A percentile compares a stretch with the other conserved stretches of the same genome.
phyloP scores from a whole-genome alignment of 2,329 filamentous ascomycete genomes.

The Meredithiella fracta region DNA sequence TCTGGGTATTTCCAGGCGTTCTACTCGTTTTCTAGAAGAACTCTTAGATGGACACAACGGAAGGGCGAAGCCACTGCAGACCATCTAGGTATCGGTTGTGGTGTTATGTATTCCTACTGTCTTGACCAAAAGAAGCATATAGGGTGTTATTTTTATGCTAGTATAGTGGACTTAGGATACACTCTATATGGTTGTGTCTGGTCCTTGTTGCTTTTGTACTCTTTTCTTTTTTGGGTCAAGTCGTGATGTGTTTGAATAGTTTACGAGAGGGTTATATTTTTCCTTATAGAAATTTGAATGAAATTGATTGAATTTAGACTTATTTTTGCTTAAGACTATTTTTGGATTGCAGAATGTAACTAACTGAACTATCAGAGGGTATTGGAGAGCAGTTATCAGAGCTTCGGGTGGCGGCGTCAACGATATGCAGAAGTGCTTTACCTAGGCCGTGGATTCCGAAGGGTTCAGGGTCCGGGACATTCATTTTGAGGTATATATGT shows the following conservation, averaged over 20 bases:
- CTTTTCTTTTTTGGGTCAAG: slow-evolving; percentile 1
- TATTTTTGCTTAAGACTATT: neutral
- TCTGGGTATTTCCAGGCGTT: neutral
- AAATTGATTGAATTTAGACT: neutral
- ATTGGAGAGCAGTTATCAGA: too few species aligned
- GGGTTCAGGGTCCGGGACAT: too few species aligned
- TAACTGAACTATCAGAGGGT: too few species aligned
- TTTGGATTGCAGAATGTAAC: too few species aligned
- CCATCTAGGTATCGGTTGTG: neutral
- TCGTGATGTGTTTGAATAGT: neutral
- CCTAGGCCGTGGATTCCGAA: too few species aligned
- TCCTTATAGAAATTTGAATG: neutral
- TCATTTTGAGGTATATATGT: too few species aligned
- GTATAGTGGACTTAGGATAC: neutral
- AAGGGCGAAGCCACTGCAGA: neutral
- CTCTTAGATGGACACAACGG: too few species aligned
- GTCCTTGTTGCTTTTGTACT: slow-evolving; percentile 1
- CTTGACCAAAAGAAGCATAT: slow-evolving; percentile 8
- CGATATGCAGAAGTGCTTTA: too few species aligned
- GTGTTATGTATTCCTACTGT: slow-evolving; percentile 14
- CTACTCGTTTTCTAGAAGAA: too few species aligned
- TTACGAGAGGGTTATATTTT: neutral
- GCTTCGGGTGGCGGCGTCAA: too few species aligned
- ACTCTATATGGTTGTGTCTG: neutral
- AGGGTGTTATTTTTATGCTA: slow-evolving; percentile 9